phyloP scores from a whole-genome alignment of 2,329 filamentous ascomycete species.

The Colletotrichum sp. region DNA sequence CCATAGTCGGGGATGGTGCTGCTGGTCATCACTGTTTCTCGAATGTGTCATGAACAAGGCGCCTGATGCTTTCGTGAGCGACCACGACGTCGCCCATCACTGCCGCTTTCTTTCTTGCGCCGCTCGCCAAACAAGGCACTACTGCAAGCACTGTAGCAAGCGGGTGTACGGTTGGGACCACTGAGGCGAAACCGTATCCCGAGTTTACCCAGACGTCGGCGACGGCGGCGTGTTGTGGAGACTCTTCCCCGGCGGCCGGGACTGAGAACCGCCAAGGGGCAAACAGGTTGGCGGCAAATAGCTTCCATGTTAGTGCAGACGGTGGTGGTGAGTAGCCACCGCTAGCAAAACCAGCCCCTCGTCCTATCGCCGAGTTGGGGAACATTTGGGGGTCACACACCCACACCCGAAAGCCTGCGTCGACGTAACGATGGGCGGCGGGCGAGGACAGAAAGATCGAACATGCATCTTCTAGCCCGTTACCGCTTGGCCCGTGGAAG shows the following conservation, averaged over 20 bases:
- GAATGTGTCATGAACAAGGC: background rate
- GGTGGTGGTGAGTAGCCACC: background rate
- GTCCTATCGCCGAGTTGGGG: background rate
- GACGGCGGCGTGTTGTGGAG: background rate
- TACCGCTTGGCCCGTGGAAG: background rate
- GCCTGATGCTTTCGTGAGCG: background rate
- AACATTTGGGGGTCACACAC: background rate
- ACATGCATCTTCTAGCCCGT: background rate
- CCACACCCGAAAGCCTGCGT: background rate
- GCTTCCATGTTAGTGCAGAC: background rate
- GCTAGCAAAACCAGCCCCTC: background rate
- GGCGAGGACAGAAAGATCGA: background rate
- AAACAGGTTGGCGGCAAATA: background rate
- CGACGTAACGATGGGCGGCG: background rate
- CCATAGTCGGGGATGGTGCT: background rate
- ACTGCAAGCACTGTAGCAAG: slow-evolving; percentile 19
- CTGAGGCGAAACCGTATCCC: background rate
- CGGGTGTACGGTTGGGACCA: background rate
- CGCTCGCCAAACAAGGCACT: background rate
- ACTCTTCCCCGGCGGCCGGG: background rate
- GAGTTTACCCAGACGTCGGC: background rate
- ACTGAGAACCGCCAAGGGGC: background rate
- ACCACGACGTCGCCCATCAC: background rate
- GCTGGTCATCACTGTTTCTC: background rate
- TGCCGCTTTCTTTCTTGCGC: background rate